phyloP scores from a whole-genome alignment of 192 early-diverging fungal genomes.

The Linnemannia schmuckeri region DNA sequence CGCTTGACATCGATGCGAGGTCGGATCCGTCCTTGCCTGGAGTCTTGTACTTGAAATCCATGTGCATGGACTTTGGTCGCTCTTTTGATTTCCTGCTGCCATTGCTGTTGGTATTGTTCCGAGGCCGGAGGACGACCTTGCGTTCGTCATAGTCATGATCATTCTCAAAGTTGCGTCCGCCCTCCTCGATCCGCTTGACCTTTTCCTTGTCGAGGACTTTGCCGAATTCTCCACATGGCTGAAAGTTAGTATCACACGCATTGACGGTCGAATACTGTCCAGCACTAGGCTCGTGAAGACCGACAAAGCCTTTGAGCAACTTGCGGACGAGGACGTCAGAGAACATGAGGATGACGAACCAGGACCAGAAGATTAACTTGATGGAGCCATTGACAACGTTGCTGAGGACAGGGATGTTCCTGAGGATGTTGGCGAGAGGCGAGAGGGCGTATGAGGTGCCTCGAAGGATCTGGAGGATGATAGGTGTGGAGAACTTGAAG shows the following conservation, averaged over 20 bases:
- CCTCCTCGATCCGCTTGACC: slow-evolving; percentile 42
- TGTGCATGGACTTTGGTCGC: slow-evolving; percentile 38
- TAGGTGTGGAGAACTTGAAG: slow-evolving; percentile 41
- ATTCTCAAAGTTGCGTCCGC: slow-evolving; percentile 45
- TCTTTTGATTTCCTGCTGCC: slow-evolving; percentile 9
- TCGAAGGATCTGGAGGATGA: slow-evolving; percentile 41
- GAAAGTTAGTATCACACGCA: slow-evolving; percentile 56
- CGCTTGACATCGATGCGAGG: slow-evolving; percentile 36
- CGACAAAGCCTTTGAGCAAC: slow-evolving; percentile 46
- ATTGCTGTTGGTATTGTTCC: slow-evolving; percentile 3
- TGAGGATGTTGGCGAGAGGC: slow-evolving; percentile 34
- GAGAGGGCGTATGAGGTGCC: slow-evolving; percentile 34
- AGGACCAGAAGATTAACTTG: slow-evolving; percentile 44
- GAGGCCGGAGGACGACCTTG: slow-evolving; percentile 15
- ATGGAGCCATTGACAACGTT: slow-evolving; percentile 52
- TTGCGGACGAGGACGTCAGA: slow-evolving; percentile 50
- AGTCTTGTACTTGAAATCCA: slow-evolving; percentile 40
- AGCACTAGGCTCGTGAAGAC: slow-evolving; percentile 48
- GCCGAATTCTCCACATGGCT: slow-evolving; percentile 56
- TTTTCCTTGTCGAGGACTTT: slow-evolving; percentile 50
- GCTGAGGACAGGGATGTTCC: slow-evolving; percentile 41
- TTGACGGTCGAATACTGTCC: slow-evolving; percentile 52
- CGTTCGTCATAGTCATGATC: slow-evolving; percentile 52
- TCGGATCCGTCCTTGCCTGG: slow-evolving; percentile 42
- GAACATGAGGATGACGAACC: slow-evolving; percentile 52